These are phyloP conservation scores for Lizonia empirigonia DNA, from an alignment of 2,329 filamentous ascomycete genomes.

Conservation along the genomic window DNA sequence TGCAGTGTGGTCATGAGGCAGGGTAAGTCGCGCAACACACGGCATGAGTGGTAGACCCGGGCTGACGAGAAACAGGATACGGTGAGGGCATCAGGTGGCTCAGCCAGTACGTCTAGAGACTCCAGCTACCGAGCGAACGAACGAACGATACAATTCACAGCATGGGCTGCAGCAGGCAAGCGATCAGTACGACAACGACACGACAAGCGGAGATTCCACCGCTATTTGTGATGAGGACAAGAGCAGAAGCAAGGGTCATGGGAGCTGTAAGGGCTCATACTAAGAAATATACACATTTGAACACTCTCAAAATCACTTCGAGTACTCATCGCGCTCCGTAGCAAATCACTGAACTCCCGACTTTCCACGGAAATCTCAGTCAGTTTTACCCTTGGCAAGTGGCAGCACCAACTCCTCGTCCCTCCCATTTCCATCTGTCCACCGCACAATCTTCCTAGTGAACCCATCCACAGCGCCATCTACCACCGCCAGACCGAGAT, in stretches of 20 bases:
- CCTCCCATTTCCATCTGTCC: slow-evolving; percentile 31
- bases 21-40: slow-evolving; percentile 49
- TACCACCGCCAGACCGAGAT: slow-evolving; percentile 24
- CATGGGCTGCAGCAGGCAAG: background rate
- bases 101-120: slow-evolving; percentile 45
- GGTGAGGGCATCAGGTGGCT: slow-evolving; percentile 49
- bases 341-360: background rate
- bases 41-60: too few relatives aligned
- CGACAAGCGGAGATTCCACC: background rate
- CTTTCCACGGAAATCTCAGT: background rate
- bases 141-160: background rate
- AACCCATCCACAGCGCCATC: slow-evolving; percentile 29
- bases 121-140: background rate
- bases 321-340: too few relatives aligned
- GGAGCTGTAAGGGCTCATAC: background rate
- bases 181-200: background rate
- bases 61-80: slow-evolving; percentile 27
- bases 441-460: slow-evolving; percentile 29
- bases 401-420: slow-evolving; percentile 30
- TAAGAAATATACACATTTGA: background rate
- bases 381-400: slow-evolving; percentile 14
- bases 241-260: background rate
- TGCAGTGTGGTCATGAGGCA: slow-evolving; percentile 98
- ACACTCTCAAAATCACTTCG: too few relatives aligned
- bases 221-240: background rate